These are phyloP conservation scores for Fusarium albosuccineum DNA, from an alignment of 2,329 filamentous ascomycete genomes.

Conservation along the genomic window DNA sequence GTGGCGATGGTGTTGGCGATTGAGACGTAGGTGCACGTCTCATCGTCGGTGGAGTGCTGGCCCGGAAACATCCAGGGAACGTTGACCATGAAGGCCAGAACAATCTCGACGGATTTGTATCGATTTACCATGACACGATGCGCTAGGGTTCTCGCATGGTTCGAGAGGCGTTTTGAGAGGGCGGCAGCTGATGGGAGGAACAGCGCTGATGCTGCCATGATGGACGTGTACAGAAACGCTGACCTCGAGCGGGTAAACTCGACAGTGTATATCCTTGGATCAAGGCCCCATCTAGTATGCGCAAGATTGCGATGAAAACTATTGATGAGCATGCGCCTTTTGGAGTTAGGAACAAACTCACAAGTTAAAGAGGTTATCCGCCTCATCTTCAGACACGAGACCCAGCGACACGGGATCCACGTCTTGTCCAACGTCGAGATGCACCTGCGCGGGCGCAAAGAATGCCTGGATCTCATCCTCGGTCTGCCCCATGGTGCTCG, in stretches of 20 bases:
- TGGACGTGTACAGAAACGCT: slow-evolving; percentile 78
- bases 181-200: slow-evolving; percentile 75
- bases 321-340: neutral
- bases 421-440: slow-evolving; percentile 72
- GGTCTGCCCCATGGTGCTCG: slow-evolving; percentile 37
- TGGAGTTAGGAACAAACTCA: slow-evolving; percentile 53
- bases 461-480: slow-evolving; percentile 71
- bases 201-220: slow-evolving; percentile 75
- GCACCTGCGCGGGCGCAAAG: slow-evolving; percentile 74
- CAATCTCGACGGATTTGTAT: slow-evolving; percentile 78
- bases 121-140: slow-evolving; percentile 72
- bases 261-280: slow-evolving; percentile 74
- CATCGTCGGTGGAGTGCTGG: slow-evolving; percentile 76
- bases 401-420: slow-evolving; percentile 78
- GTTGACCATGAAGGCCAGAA: slow-evolving; percentile 81
- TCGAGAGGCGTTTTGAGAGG: slow-evolving; percentile 73
- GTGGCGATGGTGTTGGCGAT: slow-evolving; percentile 77
- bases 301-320: slow-evolving; percentile 79
- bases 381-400: slow-evolving; percentile 74
- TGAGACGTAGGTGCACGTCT: slow-evolving; percentile 78
- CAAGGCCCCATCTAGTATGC: slow-evolving; percentile 81
- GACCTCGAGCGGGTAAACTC: slow-evolving; percentile 76
- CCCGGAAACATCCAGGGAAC: slow-evolving; percentile 81
- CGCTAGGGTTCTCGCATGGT: slow-evolving; percentile 73
- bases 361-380: slow-evolving; percentile 74